Conservation (phyloP, 176 grass and related monocot genomes). For the Stipa capillata region DNA sequence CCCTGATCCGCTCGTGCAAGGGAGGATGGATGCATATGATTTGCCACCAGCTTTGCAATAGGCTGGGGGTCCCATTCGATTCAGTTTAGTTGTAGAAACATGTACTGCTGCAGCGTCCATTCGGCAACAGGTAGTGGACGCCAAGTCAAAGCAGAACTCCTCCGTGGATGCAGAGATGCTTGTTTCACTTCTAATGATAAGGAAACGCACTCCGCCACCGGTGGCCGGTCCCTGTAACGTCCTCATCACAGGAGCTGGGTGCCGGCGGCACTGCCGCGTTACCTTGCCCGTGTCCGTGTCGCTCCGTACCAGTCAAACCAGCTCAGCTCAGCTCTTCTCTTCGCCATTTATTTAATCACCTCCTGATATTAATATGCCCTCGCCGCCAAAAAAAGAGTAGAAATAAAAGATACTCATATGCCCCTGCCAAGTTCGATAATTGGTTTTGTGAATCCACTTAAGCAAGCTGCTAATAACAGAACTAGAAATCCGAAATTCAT, state of each 20-base stretch:
- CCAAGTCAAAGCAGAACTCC: slow-evolving; percentile 8
- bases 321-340: neutral
- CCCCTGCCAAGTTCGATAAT: no score
- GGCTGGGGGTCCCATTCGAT: no score
- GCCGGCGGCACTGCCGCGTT: no score
- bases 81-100: no score
- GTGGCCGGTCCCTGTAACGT: no score
- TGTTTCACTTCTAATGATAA: no score
- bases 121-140: slow-evolving; percentile 19
- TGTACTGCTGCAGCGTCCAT: no score
- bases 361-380: neutral
- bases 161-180: neutral
- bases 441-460: neutral
- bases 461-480: neutral
- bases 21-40: neutral
- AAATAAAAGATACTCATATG: no score
- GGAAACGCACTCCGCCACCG: no score
- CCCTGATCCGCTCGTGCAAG: slow-evolving; percentile 16
- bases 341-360: neutral
- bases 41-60: neutral
- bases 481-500: neutral
- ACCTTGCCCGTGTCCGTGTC: neutral
- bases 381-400: no score
- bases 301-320: neutral
- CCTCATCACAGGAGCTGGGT: neutral